These are phyloP conservation scores for Aquilaria malaccensis DNA, from an alignment of 345 rosid genomes.

Conservation along the genomic window DNA sequence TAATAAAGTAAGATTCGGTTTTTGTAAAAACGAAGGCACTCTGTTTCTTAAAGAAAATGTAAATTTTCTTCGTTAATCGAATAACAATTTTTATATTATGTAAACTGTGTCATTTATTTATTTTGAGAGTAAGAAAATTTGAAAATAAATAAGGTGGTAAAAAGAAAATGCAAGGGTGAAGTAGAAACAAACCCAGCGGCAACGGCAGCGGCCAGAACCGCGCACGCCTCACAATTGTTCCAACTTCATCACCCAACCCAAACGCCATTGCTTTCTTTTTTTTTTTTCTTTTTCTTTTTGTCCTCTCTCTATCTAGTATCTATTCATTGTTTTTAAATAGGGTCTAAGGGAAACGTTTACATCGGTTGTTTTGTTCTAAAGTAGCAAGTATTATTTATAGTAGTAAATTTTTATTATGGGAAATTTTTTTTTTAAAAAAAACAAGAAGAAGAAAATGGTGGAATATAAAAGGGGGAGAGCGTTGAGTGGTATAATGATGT, in stretches of 20 bases:
- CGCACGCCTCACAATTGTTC: constrained; percentile 11
- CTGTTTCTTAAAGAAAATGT: no score
- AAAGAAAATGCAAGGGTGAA: constrained; percentile 15
- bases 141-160: not conserved
- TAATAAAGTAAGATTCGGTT: no score
- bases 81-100: no score
- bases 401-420: not conserved
- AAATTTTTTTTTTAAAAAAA: not conserved
- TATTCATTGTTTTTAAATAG: not conserved
- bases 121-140: not conserved
- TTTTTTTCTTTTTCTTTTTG: no score
- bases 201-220: constrained; percentile 20
- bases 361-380: no score
- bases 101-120: no score
- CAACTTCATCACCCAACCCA: constrained; percentile 5
- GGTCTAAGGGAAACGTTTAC: not conserved
- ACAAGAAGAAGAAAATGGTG: not conserved
- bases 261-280: no score
- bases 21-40: no score
- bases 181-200: constrained; percentile 17
- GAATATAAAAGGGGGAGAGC: constrained; percentile 7
- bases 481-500: constrained; percentile 11
- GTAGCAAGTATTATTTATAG: not conserved
- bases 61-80: no score
- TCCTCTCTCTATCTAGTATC: no score